Percentiles rank a stretch among this genome's conserved stretches.
phyloP scores from a whole-genome alignment of 2,329 filamentous ascomycete species.

The Colletotrichum sp. region DNA sequence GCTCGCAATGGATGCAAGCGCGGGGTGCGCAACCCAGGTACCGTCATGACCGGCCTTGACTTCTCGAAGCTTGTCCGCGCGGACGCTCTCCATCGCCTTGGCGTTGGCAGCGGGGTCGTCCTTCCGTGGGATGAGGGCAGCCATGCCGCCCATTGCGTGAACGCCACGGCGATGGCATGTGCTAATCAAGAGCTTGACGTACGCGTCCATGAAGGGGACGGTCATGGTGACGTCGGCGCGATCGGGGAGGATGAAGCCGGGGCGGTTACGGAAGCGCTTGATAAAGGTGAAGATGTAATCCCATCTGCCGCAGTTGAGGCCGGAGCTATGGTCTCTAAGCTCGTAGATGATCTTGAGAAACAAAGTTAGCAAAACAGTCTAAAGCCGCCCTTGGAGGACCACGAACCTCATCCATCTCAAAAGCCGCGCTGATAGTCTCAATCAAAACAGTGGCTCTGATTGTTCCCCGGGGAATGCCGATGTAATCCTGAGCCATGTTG shows the following conservation, averaged over 20 bases:
- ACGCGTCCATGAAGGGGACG: constrained; percentile 89
- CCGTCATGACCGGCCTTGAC: constrained; percentile 86
- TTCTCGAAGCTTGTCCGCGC: constrained; percentile 87
- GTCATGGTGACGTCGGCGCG: constrained; percentile 88
- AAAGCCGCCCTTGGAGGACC: fast-evolving
- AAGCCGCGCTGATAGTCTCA: constrained; percentile 89
- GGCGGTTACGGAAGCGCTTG: constrained; percentile 91
- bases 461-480: constrained; percentile 80
- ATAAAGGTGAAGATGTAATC: constrained; percentile 96
- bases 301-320: constrained; percentile 91
- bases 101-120: constrained; percentile 83
- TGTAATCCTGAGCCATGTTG: constrained; percentile 86
- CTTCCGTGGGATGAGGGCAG: constrained; percentile 92
- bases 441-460: constrained; percentile 89
- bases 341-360: constrained; percentile 79
- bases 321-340: constrained; percentile 85
- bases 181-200: constrained; percentile 86
- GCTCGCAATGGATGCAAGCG: constrained; percentile 78
- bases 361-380: not conserved
- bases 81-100: constrained; percentile 83
- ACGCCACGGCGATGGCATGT: constrained; percentile 89
- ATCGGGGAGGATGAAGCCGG: constrained; percentile 86
- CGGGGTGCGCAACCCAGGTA: constrained; percentile 91
- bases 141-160: constrained; percentile 94
- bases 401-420: constrained; percentile 82